A percentile compares a stretch with the other conserved stretches of the same genome.
Conservation (phyloP, 1,284 basidiomycete genomes). For the Jaminaea rosea region DNA sequence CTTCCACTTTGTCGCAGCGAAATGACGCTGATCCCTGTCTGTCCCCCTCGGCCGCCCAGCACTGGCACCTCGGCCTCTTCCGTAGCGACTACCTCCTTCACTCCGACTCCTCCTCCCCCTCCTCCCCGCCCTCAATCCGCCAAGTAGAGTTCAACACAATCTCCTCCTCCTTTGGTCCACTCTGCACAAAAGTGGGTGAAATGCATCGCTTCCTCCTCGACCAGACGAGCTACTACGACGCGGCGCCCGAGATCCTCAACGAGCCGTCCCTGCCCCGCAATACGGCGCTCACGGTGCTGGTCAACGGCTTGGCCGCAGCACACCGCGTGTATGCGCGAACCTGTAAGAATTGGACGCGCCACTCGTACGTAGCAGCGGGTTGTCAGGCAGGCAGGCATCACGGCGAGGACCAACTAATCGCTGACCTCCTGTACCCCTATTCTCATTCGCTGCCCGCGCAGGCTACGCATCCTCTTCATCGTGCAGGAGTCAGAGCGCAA, state of each 20-base stretch:
- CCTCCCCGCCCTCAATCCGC: slow-evolving; percentile 57
- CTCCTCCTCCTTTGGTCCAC: slow-evolving; percentile 75
- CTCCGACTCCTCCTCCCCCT: slow-evolving; percentile 24
- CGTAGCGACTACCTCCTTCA: slow-evolving; percentile 94
- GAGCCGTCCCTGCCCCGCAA: slow-evolving; percentile 64
- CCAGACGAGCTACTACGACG: slow-evolving; percentile 4
- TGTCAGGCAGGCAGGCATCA: neutral
- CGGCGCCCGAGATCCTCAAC: slow-evolving; percentile 58
- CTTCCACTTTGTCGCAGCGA: too few relatives aligned
- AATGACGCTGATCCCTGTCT: too few relatives aligned
- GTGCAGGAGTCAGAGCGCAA: slow-evolving; percentile 86
- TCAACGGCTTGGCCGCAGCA: slow-evolving; percentile 66
- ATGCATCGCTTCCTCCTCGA: slow-evolving; percentile 55
- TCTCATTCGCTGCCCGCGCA: neutral
- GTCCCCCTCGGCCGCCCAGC: too few relatives aligned
- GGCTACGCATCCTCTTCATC: slow-evolving; percentile 63
- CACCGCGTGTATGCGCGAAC: slow-evolving; percentile 74
- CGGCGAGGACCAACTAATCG: too few relatives aligned
- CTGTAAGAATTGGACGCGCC: too few relatives aligned
- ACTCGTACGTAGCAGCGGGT: too few relatives aligned
- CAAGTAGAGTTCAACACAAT: slow-evolving; percentile 99
- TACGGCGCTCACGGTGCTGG: slow-evolving; percentile 62
- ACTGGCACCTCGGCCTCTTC: slow-evolving; percentile 73
- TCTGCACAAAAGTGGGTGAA: slow-evolving; percentile 65
- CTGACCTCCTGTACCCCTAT: too few relatives aligned